These are phyloP conservation scores for Suillus americanus DNA, from an alignment of 768 basidiomycete genomes.

Conservation along the genomic window DNA sequence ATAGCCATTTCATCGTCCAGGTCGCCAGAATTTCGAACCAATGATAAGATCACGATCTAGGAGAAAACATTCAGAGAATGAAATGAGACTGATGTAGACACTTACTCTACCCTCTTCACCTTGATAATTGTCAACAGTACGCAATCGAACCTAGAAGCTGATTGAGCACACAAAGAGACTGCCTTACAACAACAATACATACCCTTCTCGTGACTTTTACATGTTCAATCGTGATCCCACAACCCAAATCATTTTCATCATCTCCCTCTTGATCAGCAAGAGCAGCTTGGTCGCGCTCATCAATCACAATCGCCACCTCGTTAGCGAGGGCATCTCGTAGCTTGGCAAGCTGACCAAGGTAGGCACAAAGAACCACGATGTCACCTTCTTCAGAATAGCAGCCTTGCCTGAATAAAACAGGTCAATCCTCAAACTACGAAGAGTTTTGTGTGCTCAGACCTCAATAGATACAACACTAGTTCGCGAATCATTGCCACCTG, in stretches of 20 bases:
- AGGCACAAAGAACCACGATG: conserved; percentile 55
- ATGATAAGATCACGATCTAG: conserved; percentile 71
- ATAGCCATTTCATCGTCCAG: conserved; percentile 33
- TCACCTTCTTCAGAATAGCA: conserved; percentile 46
- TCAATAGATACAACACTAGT: conserved; percentile 51
- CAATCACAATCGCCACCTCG: conserved; percentile 62
- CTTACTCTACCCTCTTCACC: conserved; percentile 65
- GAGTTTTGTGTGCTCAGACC: conserved; percentile 19
- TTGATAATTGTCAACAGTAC: conserved; percentile 80
- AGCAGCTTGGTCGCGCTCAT: conserved; percentile 66
- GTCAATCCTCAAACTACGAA: background rate
- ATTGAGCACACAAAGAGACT: background rate
- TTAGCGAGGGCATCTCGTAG: conserved; percentile 41
- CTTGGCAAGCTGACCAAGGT: conserved; percentile 49
- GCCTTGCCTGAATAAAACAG: conserved; percentile 39
- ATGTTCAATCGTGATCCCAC: conserved; percentile 35
- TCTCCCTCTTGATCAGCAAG: conserved; percentile 53
- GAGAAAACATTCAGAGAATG: background rate
- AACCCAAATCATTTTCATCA: conserved; percentile 17
- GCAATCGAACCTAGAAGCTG: conserved; percentile 53
- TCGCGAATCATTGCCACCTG: conserved; percentile 50
- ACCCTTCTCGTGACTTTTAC: conserved; percentile 56
- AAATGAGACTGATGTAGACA: background rate
- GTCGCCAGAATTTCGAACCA: conserved; percentile 69
- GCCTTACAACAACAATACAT: conserved; percentile 14